A percentile compares a stretch with the other conserved stretches of the same genome.
Conservation (phyloP, 2,329 filamentous ascomycete genomes). For the Thielaviopsis musarum region DNA sequence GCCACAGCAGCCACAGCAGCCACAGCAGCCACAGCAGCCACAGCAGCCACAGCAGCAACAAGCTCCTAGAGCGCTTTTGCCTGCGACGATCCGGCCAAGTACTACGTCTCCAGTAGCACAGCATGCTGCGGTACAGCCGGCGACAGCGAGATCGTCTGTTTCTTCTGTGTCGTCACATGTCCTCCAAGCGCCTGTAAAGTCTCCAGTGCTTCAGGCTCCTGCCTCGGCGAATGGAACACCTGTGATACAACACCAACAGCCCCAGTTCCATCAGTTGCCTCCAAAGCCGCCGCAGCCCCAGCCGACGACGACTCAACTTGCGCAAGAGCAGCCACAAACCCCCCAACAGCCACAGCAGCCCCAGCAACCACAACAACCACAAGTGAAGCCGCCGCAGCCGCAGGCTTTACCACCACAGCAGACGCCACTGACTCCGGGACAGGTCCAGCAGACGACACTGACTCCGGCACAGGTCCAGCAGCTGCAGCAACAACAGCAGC, state of each 20-base stretch:
- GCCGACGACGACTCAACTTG: background rate
- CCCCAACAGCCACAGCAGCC: background rate
- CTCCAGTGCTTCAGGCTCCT: background rate
- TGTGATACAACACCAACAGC: constrained; percentile 21
- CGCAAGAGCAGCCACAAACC: background rate
- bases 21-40: background rate
- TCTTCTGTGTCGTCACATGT: background rate
- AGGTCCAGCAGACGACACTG: background rate
- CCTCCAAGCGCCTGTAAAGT: constrained; percentile 8
- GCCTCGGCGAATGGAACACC: constrained; percentile 13
- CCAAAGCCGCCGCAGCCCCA: constrained; percentile 3
- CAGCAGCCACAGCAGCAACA: background rate
- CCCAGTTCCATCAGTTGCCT: constrained; percentile 18
- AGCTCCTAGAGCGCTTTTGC: background rate
- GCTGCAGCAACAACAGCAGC: constrained; percentile 9
- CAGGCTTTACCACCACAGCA: background rate
- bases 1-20: constrained; percentile 4
- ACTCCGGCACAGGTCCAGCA: background rate
- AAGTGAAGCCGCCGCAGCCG: background rate
- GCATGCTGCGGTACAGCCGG: background rate
- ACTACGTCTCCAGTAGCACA: background rate
- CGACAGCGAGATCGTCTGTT: background rate
- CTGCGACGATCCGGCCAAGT: background rate
- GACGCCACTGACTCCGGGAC: background rate
- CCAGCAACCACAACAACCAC: background rate